These are phyloP conservation scores for Rhodosorus marinus DNA, from an alignment of 23 red algal species.

Conservation along the genomic window DNA sequence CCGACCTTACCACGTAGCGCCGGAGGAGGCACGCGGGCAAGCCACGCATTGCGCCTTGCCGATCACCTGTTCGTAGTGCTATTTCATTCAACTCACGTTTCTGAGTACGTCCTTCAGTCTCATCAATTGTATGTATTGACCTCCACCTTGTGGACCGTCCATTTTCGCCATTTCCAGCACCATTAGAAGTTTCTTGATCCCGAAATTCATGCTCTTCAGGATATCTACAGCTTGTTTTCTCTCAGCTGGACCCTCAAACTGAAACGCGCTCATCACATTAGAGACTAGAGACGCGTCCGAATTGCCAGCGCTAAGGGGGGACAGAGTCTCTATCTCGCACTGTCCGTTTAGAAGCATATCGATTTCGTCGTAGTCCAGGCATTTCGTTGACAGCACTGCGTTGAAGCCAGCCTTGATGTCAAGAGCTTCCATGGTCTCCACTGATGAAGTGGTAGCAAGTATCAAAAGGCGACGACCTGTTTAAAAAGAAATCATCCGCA, in stretches of 20 bases:
- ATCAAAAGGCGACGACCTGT: constrained; percentile 64
- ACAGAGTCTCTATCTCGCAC: too few relatives aligned
- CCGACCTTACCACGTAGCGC: too few relatives aligned
- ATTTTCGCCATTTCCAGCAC: constrained; percentile 64
- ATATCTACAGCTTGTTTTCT: constrained; percentile 23
- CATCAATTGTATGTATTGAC: too few relatives aligned
- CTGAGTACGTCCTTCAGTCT: too few relatives aligned
- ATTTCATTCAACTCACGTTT: too few relatives aligned
- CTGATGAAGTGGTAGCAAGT: constrained; percentile 51
- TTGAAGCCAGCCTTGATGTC: constrained; percentile 58
- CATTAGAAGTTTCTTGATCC: constrained; percentile 95
- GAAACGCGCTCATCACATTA: constrained; percentile 12
- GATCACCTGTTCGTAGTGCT: too few relatives aligned
- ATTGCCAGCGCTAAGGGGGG: too few relatives aligned
- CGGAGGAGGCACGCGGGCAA: too few relatives aligned
- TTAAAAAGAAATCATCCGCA: too few relatives aligned
- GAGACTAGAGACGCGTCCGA: too few relatives aligned
- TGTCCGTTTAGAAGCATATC: constrained; percentile 2
- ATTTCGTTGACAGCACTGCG: constrained; percentile 37
- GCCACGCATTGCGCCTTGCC: too few relatives aligned
- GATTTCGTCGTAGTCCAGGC: constrained; percentile 36
- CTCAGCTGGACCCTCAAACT: constrained; percentile 23
- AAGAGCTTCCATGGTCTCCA: constrained; percentile 47
- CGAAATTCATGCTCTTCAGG: constrained; percentile 32
- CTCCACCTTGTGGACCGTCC: not conserved